Evolutionary conservation across 257 asterid genomes (phyloP).

Genomic region (Capsicum baccatum): DNA sequence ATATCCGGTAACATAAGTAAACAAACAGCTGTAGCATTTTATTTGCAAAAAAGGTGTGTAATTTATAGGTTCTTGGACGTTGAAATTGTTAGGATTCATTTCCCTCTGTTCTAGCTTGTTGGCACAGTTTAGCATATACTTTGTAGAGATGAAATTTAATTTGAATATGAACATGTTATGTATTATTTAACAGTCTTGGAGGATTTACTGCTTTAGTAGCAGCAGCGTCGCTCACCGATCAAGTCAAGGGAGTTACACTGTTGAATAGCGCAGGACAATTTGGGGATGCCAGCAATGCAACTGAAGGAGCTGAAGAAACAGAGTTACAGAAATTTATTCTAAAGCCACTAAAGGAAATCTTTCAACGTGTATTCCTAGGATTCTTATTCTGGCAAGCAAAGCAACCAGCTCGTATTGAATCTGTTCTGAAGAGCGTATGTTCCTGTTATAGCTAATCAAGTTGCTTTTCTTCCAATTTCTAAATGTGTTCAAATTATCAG

Average conservation of each 20-base stretch:
- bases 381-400: slow-evolving; percentile 95
- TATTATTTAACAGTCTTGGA: slow-evolving; percentile 69
- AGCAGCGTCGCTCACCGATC: slow-evolving; percentile 67
- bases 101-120: not conserved
- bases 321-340: slow-evolving; percentile 55
- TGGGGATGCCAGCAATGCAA: slow-evolving; percentile 57
- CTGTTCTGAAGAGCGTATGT: slow-evolving; percentile 85
- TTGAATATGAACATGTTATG: not conserved
- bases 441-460: slow-evolving; percentile 20
- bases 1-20: not conserved
- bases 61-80: slow-evolving; percentile 13
- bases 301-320: slow-evolving; percentile 58
- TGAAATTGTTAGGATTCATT: not conserved
- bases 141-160: slow-evolving; percentile 13
- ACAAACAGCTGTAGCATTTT: not conserved
- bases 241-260: slow-evolving; percentile 79
- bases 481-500: not conserved
- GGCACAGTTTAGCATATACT: not conserved
- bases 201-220: slow-evolving; percentile 91
- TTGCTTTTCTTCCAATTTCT: not conserved
- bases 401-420: slow-evolving; percentile 85
- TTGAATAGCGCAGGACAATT: slow-evolving; percentile 92
- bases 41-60: not conserved
- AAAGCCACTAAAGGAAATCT: slow-evolving; percentile 75
- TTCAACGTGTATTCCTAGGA: slow-evolving; percentile 84